Evolutionary conservation across 768 basidiomycete genomes (phyloP), one percentile per base, ranked within the genome.

Genomic region (Tylopilus subfusipes): DNA sequence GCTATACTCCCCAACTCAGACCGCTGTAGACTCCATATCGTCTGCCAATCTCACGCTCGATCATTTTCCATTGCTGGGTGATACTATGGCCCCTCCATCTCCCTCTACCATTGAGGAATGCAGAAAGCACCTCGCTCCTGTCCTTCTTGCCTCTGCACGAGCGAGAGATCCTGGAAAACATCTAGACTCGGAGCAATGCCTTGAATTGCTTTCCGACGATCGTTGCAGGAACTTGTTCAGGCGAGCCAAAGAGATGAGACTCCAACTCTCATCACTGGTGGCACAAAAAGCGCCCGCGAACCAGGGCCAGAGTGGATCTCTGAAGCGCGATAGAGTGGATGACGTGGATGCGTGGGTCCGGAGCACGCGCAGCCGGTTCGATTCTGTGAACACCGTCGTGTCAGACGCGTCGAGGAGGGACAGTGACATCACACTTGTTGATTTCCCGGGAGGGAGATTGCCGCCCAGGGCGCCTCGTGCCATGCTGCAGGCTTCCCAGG

Each of bases 141-240:
- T 66, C 38, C 49, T 71, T 19, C 39, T 57, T 30, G 55, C 64
- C 39, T 50, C 56, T 10, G 57, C 55, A 12, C 57, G 52, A 31
- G 52, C 56, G 53, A 65, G 50, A 56, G 58, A 56, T 38, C 21
- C 61, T 42, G 50, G 18, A n/a, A 58, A 27, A 25, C 33, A 18
- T 49, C 42, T 58, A 50, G 57, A 61, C 19, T n/a, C 50, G 42
- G 56, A 60, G 49, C 57, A 62, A 51, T 71, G 61, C 33, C 52
- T 47, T 40, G 45, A n/a, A 29, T 51, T 71, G 50, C 65, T 69
- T 40, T 64, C 68, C 24, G 69, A 71, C 27, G 62, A 67, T 54
- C 55, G 38, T 22, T 69, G 68, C 56, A 48, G 12, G 33, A 12
- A 18, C 16, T 57, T 69, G 11, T 33, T 71, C 19, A 51, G 50